Base-by-base conservation (phyloP, 306 rosid genomes). In the Trifolium repens region DNA sequence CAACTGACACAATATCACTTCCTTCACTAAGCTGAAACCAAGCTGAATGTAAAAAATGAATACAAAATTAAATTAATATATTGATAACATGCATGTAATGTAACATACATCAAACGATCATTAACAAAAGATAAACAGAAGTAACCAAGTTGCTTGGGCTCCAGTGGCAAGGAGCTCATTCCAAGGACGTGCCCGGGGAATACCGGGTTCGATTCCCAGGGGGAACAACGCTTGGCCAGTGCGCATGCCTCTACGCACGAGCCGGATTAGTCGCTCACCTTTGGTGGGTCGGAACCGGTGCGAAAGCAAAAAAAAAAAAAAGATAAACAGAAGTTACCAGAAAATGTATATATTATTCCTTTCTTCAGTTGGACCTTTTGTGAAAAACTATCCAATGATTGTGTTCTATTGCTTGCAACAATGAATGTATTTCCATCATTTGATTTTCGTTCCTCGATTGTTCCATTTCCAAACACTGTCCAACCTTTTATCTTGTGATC, bases 1-100 rank as follows among this genome's bases (percentile, higher is more conserved):
- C 14, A 60, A 81, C 91, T 12, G 84, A 80, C 17, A 91, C 86
- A 17, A 5, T 76, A 54, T 86, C 91, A 81, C 74, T 86, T 80
- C 91, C 92, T 81, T 89, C 86, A 78, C 91, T 86, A 34, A 91
- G 46, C 84, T 91, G 92, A 78, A 91, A 76, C 90, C 92, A 89
- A 79, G 82, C 94, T 91, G 87, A 79, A 79, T 13, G 17, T 49
- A 34, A 55, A 62, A 62, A 37, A 62, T 60, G 50, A 47, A 49
- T 24, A 55, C 8, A 67, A 60, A 62, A 61, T 47, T 59, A 13
- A 69, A 42, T 61, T 49, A 17, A 69, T 30, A 14, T 42, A 42
- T 65, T 9, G 2, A 5, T 15, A 54, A 19, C 66, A 47, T 58
- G 5, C 35, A 32, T 0, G 53, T 22, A 22, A 22, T 22, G 19